A percentile compares a stretch with the other conserved stretches of the same genome.
Evolutionary conservation across 805 yeast genomes (phyloP).

Genomic region (Ogataea haglerorum): DNA sequence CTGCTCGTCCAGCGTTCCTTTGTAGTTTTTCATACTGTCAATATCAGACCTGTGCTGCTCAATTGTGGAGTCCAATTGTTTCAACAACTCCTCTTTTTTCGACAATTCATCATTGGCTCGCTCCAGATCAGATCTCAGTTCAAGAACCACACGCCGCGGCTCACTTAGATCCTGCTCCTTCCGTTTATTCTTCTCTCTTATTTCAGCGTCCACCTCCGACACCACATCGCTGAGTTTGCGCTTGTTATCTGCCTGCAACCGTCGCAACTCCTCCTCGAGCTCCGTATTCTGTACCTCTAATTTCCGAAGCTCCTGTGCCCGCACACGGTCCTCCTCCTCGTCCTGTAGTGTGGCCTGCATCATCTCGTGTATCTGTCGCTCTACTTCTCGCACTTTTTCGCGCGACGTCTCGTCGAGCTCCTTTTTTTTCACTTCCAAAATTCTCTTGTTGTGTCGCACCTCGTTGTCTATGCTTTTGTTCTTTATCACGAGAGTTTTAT

Average conservation of each 20-base stretch:
- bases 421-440: conserved; percentile 34
- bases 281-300: conserved; percentile 28
- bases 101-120: background rate
- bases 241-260: conserved; percentile 6
- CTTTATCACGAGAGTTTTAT: conserved; percentile 19
- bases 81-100: conserved; percentile 1
- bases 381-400: conserved; percentile 21
- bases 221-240: conserved; percentile 7
- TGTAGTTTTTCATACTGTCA: conserved; percentile 3
- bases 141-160: conserved; percentile 6
- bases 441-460: conserved; percentile 25
- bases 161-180: conserved; percentile 10
- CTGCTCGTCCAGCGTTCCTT: conserved; percentile 17
- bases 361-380: conserved; percentile 18
- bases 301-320: conserved; percentile 24
- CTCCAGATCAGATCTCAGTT: conserved; percentile 1
- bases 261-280: conserved; percentile 24
- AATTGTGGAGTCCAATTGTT: background rate
- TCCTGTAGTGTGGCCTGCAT: conserved; percentile 28
- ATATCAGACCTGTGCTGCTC: conserved; percentile 6
- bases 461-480: conserved; percentile 18
- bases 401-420: conserved; percentile 21
- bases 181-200: background rate
- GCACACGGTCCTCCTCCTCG: conserved; percentile 30
- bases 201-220: conserved; percentile 2